These are phyloP conservation scores for Aurantiochytrium sp. DNA, from an alignment of 108 stramenopile genomes.

Conservation along the genomic window DNA sequence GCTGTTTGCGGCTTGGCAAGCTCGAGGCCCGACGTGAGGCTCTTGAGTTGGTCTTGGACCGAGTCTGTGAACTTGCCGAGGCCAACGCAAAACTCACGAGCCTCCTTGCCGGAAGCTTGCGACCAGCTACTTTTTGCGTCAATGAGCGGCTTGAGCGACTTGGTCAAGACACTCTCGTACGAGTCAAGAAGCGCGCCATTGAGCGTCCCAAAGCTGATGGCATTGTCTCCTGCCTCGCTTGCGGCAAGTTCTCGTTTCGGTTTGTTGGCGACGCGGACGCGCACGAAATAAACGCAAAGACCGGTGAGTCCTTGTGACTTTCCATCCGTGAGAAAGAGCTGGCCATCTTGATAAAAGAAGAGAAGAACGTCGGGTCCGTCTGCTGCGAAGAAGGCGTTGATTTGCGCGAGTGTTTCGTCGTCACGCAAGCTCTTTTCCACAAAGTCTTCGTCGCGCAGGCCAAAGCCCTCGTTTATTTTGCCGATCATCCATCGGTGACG, in stretches of 20 bases:
- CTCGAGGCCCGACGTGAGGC: not conserved
- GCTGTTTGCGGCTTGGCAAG: not conserved
- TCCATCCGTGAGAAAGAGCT: conserved; percentile 19
- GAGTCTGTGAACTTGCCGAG: not conserved
- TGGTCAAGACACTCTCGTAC: not conserved
- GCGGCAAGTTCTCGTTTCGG: not conserved
- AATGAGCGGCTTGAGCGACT: not conserved
- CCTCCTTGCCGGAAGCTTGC: not conserved
- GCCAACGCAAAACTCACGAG: not conserved
- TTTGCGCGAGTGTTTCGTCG: not conserved
- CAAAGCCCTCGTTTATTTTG: conserved; percentile 40
- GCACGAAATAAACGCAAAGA: not conserved
- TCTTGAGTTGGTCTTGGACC: not conserved
- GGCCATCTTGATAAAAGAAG: conserved; percentile 22
- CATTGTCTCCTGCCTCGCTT: not conserved
- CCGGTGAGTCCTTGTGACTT: not conserved
- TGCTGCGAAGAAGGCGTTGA: conserved; percentile 36
- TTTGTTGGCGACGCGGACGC: not conserved
- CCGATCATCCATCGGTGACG: conserved; percentile 50
- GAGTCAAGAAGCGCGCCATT: not conserved
- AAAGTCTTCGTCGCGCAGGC: conserved; percentile 30
- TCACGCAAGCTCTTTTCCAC: conserved; percentile 36
- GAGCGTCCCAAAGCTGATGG: not conserved
- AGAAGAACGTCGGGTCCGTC: conserved; percentile 38
- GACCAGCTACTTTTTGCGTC: not conserved